Evolutionary conservation across 2,329 filamentous ascomycete genomes (phyloP).

Genomic region (Colletotrichum graminicola): DNA sequence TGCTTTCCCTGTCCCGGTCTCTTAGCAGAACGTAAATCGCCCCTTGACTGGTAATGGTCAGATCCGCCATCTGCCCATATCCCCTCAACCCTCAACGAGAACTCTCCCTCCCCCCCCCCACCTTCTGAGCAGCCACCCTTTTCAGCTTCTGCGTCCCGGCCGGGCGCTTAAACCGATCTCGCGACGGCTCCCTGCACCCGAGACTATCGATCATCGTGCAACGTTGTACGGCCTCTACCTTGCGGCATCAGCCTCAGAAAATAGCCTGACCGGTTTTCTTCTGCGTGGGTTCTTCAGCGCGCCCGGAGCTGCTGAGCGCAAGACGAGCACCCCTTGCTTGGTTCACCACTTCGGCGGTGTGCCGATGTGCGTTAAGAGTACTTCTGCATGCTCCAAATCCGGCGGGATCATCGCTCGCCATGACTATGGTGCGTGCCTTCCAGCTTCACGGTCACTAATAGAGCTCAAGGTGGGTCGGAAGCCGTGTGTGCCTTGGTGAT

Average conservation of each 20-base stretch:
- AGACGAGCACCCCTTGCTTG: background rate
- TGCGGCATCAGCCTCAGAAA: slow-evolving; percentile 20
- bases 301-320: slow-evolving; percentile 3
- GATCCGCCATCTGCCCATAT: slow-evolving; percentile 25
- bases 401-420: slow-evolving; percentile 35
- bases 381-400: slow-evolving; percentile 27
- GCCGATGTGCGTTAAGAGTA: slow-evolving; percentile 13
- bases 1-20: slow-evolving; percentile 20
- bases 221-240: slow-evolving; percentile 29
- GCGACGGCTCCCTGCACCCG: slow-evolving; percentile 34
- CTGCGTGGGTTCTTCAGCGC: background rate
- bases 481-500: slow-evolving; percentile 24
- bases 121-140: background rate
- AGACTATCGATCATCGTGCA: slow-evolving; percentile 35
- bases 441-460: slow-evolving; percentile 12
- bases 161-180: slow-evolving; percentile 38
- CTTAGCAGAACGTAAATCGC: slow-evolving; percentile 20
- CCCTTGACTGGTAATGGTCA: slow-evolving; percentile 17
- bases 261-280: background rate
- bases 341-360: slow-evolving; percentile 22
- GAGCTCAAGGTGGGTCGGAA: slow-evolving; percentile 23
- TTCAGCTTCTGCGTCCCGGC: slow-evolving; percentile 16
- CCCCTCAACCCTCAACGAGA: background rate
- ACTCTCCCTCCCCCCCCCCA: background rate
- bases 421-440: slow-evolving; percentile 13